Conservation (phyloP, 345 rosid genomes). For the Aquilaria yunnanensis region DNA sequence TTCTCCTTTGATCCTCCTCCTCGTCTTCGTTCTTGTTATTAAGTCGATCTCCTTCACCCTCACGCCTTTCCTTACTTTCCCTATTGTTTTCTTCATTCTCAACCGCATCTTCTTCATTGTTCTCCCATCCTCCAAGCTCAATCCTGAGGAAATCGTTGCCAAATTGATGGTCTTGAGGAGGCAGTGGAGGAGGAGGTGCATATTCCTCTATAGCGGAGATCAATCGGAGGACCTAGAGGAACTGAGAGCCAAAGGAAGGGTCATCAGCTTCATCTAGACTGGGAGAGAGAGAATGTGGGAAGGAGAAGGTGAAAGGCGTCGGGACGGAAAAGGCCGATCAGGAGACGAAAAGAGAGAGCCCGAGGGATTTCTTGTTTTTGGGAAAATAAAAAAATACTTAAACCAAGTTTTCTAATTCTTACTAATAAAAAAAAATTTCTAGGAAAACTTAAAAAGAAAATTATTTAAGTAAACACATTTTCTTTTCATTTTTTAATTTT, state of each 20-base stretch:
- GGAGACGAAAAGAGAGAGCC: too few species aligned
- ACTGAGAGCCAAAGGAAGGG: constrained; percentile 13
- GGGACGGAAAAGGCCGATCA: too few species aligned
- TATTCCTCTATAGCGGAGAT: constrained; percentile 44
- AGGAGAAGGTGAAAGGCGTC: constrained; percentile 13
- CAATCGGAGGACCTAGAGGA: constrained; percentile 52
- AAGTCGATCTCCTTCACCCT: constrained; percentile 21
- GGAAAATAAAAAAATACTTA: too few species aligned
- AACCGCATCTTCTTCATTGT: too few species aligned
- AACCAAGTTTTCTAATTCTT: too few species aligned
- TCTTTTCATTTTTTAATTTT: too few species aligned
- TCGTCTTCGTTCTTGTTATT: constrained; percentile 17
- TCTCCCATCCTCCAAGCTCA: constrained; percentile 53
- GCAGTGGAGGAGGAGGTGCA: constrained; percentile 32
- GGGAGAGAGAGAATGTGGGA: constrained; percentile 27
- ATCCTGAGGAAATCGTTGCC: constrained; percentile 47
- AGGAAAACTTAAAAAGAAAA: too few species aligned
- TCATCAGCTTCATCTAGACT: too few species aligned
- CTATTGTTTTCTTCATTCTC: constrained; percentile 8
- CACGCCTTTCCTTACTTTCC: constrained; percentile 14
- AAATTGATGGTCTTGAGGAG: constrained; percentile 27
- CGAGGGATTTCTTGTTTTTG: too few species aligned
- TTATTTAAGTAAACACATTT: too few species aligned
- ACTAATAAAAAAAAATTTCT: too few species aligned
- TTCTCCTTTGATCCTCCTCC: too few species aligned